Percentiles rank a stretch among this genome's conserved stretches.
phyloP scores from a whole-genome alignment of 352 stramenopile species.

The Pythium myriotylum region DNA sequence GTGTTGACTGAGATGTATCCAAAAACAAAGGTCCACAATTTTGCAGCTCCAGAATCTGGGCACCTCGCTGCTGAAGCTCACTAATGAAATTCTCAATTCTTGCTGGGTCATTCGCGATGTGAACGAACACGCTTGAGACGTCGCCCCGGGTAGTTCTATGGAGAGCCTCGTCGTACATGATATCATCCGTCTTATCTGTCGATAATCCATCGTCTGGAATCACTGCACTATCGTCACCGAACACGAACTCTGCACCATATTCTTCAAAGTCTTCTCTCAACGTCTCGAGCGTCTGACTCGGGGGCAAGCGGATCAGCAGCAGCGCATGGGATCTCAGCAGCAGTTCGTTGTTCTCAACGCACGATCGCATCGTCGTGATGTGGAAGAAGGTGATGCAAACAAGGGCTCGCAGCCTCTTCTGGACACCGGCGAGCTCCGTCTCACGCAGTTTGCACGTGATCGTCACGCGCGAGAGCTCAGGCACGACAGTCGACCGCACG shows the following conservation, averaged over 20 bases:
- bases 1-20: conserved; percentile 63
- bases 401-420: conserved; percentile 59
- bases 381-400: conserved; percentile 83
- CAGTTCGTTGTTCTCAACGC: conserved; percentile 63
- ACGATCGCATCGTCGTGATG: conserved; percentile 67
- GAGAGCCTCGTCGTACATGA: conserved; percentile 26
- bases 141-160: background rate
- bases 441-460: conserved; percentile 68
- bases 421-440: conserved; percentile 49
- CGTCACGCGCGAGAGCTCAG: conserved; percentile 76
- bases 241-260: conserved; percentile 41
- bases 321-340: conserved; percentile 67
- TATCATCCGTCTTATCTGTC: conserved; percentile 28
- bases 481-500: conserved; percentile 69
- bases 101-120: conserved; percentile 55
- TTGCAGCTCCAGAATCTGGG: conserved; percentile 58
- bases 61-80: conserved; percentile 36
- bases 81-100: conserved; percentile 45
- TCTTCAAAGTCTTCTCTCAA: conserved; percentile 37
- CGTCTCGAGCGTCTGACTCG: background rate
- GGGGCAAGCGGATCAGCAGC: conserved; percentile 33
- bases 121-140: conserved; percentile 36
- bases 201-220: conserved; percentile 32
- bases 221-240: conserved; percentile 34
- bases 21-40: conserved; percentile 63